Evolutionary conservation across 495 filamentous ascomycete species (phyloP), one percentile per base, ranked within the genome.

Genomic region (Penicillium longicatenatum): DNA sequence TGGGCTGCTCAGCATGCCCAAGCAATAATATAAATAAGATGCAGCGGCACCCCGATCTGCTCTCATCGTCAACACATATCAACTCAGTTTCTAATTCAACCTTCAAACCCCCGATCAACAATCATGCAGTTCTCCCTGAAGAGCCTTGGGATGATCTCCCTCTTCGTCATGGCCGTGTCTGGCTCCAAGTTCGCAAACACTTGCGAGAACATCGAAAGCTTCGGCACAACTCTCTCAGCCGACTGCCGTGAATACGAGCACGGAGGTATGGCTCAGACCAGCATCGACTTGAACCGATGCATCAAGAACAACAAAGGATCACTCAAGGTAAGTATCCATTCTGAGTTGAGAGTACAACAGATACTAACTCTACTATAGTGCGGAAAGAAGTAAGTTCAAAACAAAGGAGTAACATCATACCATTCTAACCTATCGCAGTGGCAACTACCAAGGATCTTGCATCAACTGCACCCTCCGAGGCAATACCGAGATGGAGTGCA

Each of bases 91-190:
- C 8, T 19, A 52, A 35, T 1, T 0, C 7, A 2, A 21, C 1
- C 6, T 12, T 42, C 48, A 39, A 29, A 19, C 2, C 16, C 4
- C 20, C 30, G 35, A n/a, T 16, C n/a, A 19, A 29, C 20, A 48
- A 66, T 30, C n/a, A 66, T 66, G 64, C 57, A 63, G 8, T 63
- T 63, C 57, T 58, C 46, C 31, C 22, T 63, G 39, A 60, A 63
- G 50, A 55, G 43, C 37, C 31, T 66, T n/a, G 60, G 53, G 11
- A 46, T 66, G 7, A 45, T 66, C 14, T 54, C 60, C 29, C 30
- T 66, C 33, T 53, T 63, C 10, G 55, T 55, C 20, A 50, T 63
- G 17, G 46, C 55, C 6, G 54, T 58, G 8, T 63, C 61, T 6
- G 60, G 60, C 16, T 66, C 64, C 47, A 63, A 63, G 44, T 66